Evolutionary conservation across 805 yeast species (phyloP), one percentile per base, ranked within the genome.

Genomic region (Cyberlindnera suaveolens): DNA sequence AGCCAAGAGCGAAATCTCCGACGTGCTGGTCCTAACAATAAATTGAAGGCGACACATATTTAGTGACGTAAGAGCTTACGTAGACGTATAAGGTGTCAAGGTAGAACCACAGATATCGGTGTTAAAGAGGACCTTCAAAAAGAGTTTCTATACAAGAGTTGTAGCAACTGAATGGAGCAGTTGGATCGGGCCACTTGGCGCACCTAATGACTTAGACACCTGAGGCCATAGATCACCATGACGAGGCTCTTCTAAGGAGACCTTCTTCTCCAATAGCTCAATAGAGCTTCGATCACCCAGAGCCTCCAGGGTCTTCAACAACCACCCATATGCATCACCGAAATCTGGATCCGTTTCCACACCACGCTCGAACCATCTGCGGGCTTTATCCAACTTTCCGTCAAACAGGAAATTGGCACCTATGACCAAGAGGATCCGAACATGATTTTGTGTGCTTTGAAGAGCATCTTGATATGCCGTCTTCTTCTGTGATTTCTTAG

Each of bases 291-390:
- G 44, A 11, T 36, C 57, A 5, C 60, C 51, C 39, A 63, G 34
- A 10, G 26, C 27, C 19, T 40, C n/a, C 31, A 32, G 26, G 26
- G 41, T 65, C 47, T 69, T 72, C 51, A 75, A 77, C 39, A 70
- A 55, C 82, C 88, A 82, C 1, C 78, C 75, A 84, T 95, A 88
- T 3, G 72, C 62, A 61, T 90, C 97, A 4, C 96, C 97, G 56
- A 68, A 75, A n/a, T 63, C 66, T 1, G 66, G 60, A 43, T 80
- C 78, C 3, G 70, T 66, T n/a, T 64, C 67, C 10, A 82, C 57
- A 0, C 93, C 85, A 41, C 84, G 68, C 38, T 82, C 82, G 43
- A 88, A 75, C 88, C 96, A 90, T 13, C 80, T 71, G 43, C 69
- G 66, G 0, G 95, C 86, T 49, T 80, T 82, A 2, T 72, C 63